Conservation (phyloP, 495 filamentous ascomycete species). For the Tuber magnatum region DNA sequence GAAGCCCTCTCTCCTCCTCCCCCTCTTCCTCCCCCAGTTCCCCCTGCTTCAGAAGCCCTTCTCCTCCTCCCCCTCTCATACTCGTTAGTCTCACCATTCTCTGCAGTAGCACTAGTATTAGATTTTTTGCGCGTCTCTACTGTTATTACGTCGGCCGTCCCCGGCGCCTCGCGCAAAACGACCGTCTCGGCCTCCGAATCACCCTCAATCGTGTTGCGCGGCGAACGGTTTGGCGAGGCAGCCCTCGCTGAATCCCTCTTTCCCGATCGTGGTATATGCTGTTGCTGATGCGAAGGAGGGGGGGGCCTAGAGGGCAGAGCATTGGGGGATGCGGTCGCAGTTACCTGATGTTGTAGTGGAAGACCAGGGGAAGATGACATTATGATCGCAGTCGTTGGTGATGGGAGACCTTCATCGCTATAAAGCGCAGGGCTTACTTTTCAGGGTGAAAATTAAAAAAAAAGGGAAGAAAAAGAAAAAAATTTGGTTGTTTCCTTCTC, state of each 20-base stretch:
- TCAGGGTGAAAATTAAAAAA: not conserved
- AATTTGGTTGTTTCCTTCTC: not conserved
- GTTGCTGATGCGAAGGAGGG: not conserved
- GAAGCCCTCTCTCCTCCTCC: conserved; percentile 2
- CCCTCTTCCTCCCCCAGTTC: not conserved
- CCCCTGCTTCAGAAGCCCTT: conserved; percentile 26
- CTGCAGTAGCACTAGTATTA: not conserved
- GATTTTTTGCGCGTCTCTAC: conserved; percentile 9
- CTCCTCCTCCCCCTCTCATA: conserved; percentile 26
- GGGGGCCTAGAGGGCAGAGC: not conserved
- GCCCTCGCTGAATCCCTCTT: conserved; percentile 6
- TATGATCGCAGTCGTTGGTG: conserved; percentile 38
- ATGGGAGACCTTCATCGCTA: conserved; percentile 40
- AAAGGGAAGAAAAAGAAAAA: not conserved
- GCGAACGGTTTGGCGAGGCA: conserved; percentile 21
- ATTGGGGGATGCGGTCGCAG: not conserved
- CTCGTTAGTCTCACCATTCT: conserved; percentile 23
- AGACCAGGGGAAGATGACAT: conserved; percentile 40
- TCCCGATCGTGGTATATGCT: conserved; percentile 3
- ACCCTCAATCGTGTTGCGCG: conserved; percentile 23
- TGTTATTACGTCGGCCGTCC: not conserved
- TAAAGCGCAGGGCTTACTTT: conserved; percentile 29
- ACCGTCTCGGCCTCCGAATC: conserved; percentile 38
- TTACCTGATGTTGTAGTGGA: conserved; percentile 34
- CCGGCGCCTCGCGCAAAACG: conserved; percentile 22